A percentile compares a stretch with the other conserved stretches of the same genome.
phyloP scores from a whole-genome alignment of 2,329 filamentous ascomycete species.

The Apiospora sp. region DNA sequence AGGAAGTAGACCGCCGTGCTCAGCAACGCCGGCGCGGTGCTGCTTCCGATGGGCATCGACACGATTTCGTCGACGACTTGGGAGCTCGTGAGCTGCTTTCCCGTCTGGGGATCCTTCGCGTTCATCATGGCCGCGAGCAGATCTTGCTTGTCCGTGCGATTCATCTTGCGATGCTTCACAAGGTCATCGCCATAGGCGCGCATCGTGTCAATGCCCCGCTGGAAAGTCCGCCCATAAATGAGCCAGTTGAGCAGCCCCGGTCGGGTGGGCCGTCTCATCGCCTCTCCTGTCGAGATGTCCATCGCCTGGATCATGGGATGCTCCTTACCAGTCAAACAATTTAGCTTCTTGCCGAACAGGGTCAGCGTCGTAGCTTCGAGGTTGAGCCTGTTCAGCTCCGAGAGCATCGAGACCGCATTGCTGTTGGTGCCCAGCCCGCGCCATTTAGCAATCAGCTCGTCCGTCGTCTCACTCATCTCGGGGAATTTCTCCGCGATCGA shows the following conservation, averaged over 20 bases:
- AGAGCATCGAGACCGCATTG: conserved; percentile 51
- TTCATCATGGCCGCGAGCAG: conserved; percentile 67
- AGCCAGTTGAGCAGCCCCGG: conserved; percentile 61
- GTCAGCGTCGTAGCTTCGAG: conserved; percentile 59
- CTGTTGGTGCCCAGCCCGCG: conserved; percentile 45
- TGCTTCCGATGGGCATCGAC: conserved; percentile 68
- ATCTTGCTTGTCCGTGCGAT: conserved; percentile 65
- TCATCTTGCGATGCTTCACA: conserved; percentile 61
- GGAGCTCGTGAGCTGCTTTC: conserved; percentile 62
- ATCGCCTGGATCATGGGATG: conserved; percentile 61
- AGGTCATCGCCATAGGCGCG: conserved; percentile 63
- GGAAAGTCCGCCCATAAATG: conserved; percentile 60
- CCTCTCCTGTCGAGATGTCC: conserved; percentile 63
- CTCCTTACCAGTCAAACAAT: conserved; percentile 53
- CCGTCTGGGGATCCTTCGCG: conserved; percentile 68
- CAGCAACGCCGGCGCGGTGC: conserved; percentile 56
- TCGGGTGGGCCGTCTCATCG: conserved; percentile 61
- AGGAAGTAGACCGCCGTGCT: conserved; percentile 58
- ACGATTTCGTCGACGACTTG: conserved; percentile 74
- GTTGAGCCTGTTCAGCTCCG: conserved; percentile 61
- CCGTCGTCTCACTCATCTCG: conserved; percentile 58
- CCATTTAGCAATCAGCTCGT: conserved; percentile 61
- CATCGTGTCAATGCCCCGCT: conserved; percentile 60
- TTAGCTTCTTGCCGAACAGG: conserved; percentile 59
- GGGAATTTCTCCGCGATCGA: conserved; percentile 48